Percentiles rank a stretch among this genome's conserved stretches.
phyloP scores from a whole-genome alignment of 1,284 basidiomycete species.

The Uromyces viciae-fabae region DNA sequence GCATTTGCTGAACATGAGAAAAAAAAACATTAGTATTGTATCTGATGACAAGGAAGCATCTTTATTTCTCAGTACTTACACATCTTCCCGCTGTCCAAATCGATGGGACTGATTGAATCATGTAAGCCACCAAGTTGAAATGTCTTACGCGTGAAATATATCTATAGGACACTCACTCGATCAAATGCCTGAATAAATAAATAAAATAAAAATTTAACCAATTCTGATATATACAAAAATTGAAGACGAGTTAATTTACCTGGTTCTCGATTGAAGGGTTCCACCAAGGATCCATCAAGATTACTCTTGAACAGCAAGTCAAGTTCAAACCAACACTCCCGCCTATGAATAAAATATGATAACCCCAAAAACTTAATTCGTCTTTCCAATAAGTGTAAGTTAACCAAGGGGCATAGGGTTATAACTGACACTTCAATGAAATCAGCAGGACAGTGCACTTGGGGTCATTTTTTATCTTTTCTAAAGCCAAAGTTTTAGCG shows the following conservation, averaged over 20 bases:
- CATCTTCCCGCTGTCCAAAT: slow-evolving; percentile 40
- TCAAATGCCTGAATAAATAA: slow-evolving; percentile 26
- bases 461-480: slow-evolving; percentile 26
- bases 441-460: slow-evolving; percentile 35
- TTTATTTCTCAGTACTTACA: slow-evolving; percentile 30
- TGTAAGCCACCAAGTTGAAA: neutral
- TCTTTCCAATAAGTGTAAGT: too few relatives aligned
- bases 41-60: too few relatives aligned
- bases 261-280: slow-evolving; percentile 34
- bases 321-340: slow-evolving; percentile 71
- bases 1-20: slow-evolving; percentile 28
- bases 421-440: slow-evolving; percentile 28
- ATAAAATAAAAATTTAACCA: neutral
- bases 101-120: slow-evolving; percentile 19
- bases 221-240: neutral
- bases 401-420: neutral
- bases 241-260: slow-evolving; percentile 1
- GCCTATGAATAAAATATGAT: neutral
- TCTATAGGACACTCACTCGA: slow-evolving; percentile 11
- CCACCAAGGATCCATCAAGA: slow-evolving; percentile 48
- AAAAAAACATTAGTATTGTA: too few relatives aligned
- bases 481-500: slow-evolving; percentile 21
- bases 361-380: neutral
- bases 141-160: neutral
- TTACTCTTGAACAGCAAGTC: slow-evolving; percentile 66